These are phyloP conservation scores for Phytophthora rubi DNA, from an alignment of 352 stramenopile species.

Conservation along the genomic window DNA sequence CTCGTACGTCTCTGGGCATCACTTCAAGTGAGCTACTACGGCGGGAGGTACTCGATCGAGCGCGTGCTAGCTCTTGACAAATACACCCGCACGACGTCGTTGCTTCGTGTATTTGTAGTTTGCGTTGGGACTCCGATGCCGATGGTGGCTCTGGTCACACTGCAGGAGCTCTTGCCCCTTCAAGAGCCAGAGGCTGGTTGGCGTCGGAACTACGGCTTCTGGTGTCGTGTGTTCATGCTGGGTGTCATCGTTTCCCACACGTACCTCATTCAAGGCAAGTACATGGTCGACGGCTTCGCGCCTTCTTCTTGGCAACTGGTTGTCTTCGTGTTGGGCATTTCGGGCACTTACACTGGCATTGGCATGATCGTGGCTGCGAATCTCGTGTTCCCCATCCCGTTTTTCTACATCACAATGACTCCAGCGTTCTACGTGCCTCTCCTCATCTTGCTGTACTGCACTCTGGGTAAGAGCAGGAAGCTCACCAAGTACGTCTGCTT, in stretches of 20 bases:
- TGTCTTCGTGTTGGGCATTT: neutral
- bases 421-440: slow-evolving; percentile 22
- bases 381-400: slow-evolving; percentile 26
- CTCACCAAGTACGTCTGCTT: slow-evolving; percentile 2
- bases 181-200: slow-evolving; percentile 22
- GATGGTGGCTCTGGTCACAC: slow-evolving; percentile 8
- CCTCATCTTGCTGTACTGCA: slow-evolving; percentile 7
- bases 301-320: slow-evolving; percentile 8
- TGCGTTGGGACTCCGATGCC: slow-evolving; percentile 24
- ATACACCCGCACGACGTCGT: slow-evolving; percentile 15
- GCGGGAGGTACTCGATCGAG: slow-evolving; percentile 35
- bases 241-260: neutral
- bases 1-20: slow-evolving; percentile 13
- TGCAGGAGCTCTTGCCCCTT: slow-evolving; percentile 25
- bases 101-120: slow-evolving; percentile 16
- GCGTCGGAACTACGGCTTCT: slow-evolving; percentile 27
- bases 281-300: slow-evolving; percentile 16
- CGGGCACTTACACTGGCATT: slow-evolving; percentile 6
- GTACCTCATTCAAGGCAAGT: slow-evolving; percentile 21
- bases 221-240: slow-evolving; percentile 20
- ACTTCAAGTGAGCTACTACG: slow-evolving; percentile 26
- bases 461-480: neutral
- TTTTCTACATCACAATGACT: slow-evolving; percentile 33
- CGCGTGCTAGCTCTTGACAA: slow-evolving; percentile 14
- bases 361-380: slow-evolving; percentile 5